phyloP scores from a whole-genome alignment of 2,329 filamentous ascomycete genomes.

The Neopestalotiopsis sp. region DNA sequence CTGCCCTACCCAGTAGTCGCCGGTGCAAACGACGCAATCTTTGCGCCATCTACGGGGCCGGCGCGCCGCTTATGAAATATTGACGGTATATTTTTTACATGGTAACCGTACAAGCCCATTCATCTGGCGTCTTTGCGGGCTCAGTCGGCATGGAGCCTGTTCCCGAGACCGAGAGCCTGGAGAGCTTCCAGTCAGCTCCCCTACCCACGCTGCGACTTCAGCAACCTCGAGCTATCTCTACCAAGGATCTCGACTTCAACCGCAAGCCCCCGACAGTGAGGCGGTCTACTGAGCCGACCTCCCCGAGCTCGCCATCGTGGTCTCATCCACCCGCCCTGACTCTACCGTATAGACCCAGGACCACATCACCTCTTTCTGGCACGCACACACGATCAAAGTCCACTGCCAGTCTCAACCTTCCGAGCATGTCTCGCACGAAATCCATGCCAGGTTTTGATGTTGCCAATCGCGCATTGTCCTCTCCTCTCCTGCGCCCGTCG shows the following conservation, averaged over 20 bases:
- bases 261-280: constrained; percentile 60
- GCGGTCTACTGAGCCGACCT: constrained; percentile 63
- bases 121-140: neutral
- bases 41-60: neutral
- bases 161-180: constrained; percentile 71
- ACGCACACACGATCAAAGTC: constrained; percentile 64
- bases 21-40: neutral
- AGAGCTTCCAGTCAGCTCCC: constrained; percentile 66
- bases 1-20: too few species aligned
- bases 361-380: constrained; percentile 64
- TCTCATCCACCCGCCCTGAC: constrained; percentile 41
- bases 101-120: neutral
- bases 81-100: constrained; percentile 3
- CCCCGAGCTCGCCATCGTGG: constrained; percentile 59
- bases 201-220: constrained; percentile 59
- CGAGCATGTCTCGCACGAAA: constrained; percentile 66
- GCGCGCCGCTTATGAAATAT: neutral
- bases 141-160: constrained; percentile 64
- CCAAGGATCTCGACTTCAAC: constrained; percentile 46
- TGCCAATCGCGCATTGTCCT: constrained; percentile 61
- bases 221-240: constrained; percentile 40
- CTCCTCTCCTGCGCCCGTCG: constrained; percentile 56
- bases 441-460: constrained; percentile 68
- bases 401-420: constrained; percentile 56
- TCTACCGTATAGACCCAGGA: constrained; percentile 65